Percentiles rank a stretch among this genome's conserved stretches.
These are phyloP conservation scores for Leptographium procerum DNA, from an alignment of 2,329 filamentous ascomycete genomes.

Conservation along the genomic window DNA sequence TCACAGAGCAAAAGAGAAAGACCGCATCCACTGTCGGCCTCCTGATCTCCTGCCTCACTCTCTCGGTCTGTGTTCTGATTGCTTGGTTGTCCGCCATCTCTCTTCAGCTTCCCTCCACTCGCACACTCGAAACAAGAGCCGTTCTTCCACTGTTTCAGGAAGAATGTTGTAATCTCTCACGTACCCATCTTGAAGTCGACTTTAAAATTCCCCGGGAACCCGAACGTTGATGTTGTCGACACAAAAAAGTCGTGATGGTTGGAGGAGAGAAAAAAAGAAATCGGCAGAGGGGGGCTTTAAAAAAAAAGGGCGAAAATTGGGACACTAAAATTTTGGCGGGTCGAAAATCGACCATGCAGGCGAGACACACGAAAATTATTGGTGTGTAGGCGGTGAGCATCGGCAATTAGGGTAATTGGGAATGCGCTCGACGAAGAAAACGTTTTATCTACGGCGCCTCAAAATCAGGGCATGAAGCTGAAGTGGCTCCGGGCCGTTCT, in stretches of 20 bases:
- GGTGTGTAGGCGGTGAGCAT: conserved; percentile 28
- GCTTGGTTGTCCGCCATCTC: not conserved
- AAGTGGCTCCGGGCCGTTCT: too few relatives aligned
- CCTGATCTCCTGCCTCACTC: not conserved
- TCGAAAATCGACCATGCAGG: not conserved
- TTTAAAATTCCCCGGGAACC: conserved; percentile 12
- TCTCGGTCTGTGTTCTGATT: not conserved
- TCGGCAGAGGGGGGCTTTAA: conserved; percentile 1
- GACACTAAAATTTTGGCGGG: conserved; percentile 4
- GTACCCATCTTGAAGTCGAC: conserved; percentile 50
- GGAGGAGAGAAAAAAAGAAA: conserved; percentile 9
- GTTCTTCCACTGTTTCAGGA: not conserved
- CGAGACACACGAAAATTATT: not conserved
- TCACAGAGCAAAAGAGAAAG: not conserved
- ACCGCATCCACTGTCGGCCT: too few relatives aligned
- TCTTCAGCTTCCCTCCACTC: conserved; percentile 11
- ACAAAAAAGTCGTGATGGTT: conserved; percentile 26
- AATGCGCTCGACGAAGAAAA: not conserved
- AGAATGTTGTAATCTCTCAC: conserved; percentile 24
- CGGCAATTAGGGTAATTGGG: conserved; percentile 33
- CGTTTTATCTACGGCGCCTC: too few relatives aligned
- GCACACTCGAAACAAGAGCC: conserved; percentile 12
- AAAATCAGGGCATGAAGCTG: too few relatives aligned
- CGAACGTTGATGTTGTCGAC: conserved; percentile 9
- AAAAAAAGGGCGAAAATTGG: not conserved